Conservation (phyloP, 1,284 basidiomycete species). For the Singerocomus inundabilis region DNA sequence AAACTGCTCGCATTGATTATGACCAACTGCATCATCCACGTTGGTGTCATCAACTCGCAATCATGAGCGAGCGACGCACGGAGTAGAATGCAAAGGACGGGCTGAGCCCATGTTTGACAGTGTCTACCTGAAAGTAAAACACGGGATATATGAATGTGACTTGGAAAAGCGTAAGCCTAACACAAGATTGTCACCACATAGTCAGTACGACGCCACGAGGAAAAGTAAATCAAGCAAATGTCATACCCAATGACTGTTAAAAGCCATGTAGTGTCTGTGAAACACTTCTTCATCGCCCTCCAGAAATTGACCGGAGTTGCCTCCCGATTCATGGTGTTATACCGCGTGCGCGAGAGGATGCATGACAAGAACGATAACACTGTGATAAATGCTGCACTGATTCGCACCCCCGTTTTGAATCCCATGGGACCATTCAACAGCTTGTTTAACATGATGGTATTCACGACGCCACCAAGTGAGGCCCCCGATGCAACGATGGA, state of each 20-base stretch:
- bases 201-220: neutral
- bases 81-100: constrained; percentile 31
- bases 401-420: too few species aligned
- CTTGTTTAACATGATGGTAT: constrained; percentile 43
- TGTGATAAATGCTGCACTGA: constrained; percentile 31
- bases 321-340: constrained; percentile 3
- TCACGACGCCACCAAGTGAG: constrained; percentile 31
- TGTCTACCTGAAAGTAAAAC: too few species aligned
- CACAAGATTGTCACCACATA: neutral
- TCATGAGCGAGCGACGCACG: constrained; percentile 10
- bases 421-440: constrained; percentile 31
- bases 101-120: constrained; percentile 26
- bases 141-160: constrained; percentile 24
- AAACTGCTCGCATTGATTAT: constrained; percentile 44
- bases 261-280: too few species aligned
- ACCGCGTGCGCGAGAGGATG: constrained; percentile 30
- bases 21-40: constrained; percentile 34
- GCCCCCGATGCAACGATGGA: constrained; percentile 33
- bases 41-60: neutral
- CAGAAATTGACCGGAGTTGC: constrained; percentile 11
- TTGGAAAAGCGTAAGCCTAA: constrained; percentile 26
- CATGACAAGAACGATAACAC: constrained; percentile 29
- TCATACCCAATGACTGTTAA: constrained; percentile 23
- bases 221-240: neutral
- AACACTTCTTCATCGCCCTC: constrained; percentile 22